These are phyloP conservation scores for Bisporella sp. DNA, from an alignment of 2,329 filamentous ascomycete genomes.

Conservation along the genomic window DNA sequence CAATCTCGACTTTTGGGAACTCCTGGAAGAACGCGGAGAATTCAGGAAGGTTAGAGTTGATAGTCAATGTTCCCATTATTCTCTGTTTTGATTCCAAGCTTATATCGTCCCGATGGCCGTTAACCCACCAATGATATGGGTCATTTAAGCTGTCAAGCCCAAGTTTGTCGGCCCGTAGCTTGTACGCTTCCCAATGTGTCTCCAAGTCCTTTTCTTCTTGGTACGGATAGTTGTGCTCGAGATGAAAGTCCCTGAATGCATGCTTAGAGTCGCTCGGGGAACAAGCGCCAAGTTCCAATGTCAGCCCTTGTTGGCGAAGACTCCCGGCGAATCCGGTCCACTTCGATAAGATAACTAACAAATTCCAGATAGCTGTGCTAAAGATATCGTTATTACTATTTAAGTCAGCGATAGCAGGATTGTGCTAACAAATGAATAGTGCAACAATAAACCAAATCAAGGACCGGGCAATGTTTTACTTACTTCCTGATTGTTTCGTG, in stretches of 20 bases:
- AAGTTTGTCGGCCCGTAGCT: constrained; percentile 6
- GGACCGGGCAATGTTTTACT: constrained; percentile 1
- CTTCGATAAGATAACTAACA: constrained; percentile 9
- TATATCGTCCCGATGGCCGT: constrained; percentile 7
- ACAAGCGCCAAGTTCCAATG: constrained; percentile 14
- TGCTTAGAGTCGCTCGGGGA: constrained; percentile 15
- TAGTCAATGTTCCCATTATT: constrained; percentile 11
- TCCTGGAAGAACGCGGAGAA: not conserved
- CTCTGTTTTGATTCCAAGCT: constrained; percentile 13
- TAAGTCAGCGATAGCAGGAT: constrained; percentile 8
- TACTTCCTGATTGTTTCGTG: constrained; percentile 5
- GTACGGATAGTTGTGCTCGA: constrained; percentile 13
- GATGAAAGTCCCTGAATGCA: constrained; percentile 13
- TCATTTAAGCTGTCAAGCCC: constrained; percentile 12
- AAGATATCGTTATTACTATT: constrained; percentile 12
- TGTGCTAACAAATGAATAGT: constrained; percentile 3
- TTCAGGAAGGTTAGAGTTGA: constrained; percentile 6
- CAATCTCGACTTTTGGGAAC: constrained; percentile 12
- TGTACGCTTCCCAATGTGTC: constrained; percentile 4
- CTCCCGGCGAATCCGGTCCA: constrained; percentile 6
- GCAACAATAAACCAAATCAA: constrained; percentile 7
- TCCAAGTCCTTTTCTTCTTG: constrained; percentile 8
- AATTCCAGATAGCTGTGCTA: constrained; percentile 7
- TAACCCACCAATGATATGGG: constrained; percentile 12
- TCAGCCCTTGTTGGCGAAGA: constrained; percentile 4